These are phyloP conservation scores for Evernia prunastri DNA, from an alignment of 495 filamentous ascomycete species.

Conservation along the genomic window DNA sequence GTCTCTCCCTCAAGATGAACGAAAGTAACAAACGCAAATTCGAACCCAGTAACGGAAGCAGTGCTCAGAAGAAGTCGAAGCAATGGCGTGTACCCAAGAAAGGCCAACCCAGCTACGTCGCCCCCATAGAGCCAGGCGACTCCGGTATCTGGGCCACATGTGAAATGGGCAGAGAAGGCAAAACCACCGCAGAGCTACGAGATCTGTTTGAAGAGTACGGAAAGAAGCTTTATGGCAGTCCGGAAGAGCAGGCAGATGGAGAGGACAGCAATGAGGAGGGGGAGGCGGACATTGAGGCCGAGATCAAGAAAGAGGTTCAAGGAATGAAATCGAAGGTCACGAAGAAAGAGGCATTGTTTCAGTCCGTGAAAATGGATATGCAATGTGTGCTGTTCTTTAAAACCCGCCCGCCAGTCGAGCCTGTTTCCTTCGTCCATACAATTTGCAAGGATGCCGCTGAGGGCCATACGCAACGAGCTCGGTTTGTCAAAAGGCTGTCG, in stretches of 20 bases:
- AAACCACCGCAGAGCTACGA: slow-evolving; percentile 64
- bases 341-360: slow-evolving; percentile 46
- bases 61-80: slow-evolving; percentile 24
- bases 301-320: slow-evolving; percentile 71
- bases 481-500: slow-evolving; percentile 79
- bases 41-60: background rate
- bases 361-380: slow-evolving; percentile 61
- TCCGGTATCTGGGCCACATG: slow-evolving; percentile 87
- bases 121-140: slow-evolving; percentile 63
- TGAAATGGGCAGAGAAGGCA: slow-evolving; percentile 69
- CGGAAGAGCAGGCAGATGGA: background rate
- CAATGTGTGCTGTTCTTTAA: slow-evolving; percentile 66
- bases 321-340: slow-evolving; percentile 49
- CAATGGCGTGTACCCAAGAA: slow-evolving; percentile 26
- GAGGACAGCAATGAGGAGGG: slow-evolving; percentile 31
- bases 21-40: slow-evolving; percentile 16
- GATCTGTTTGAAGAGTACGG: slow-evolving; percentile 62
- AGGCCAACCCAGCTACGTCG: slow-evolving; percentile 5
- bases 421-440: slow-evolving; percentile 66
- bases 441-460: slow-evolving; percentile 62
- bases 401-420: slow-evolving; percentile 63
- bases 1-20: background rate
- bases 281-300: slow-evolving; percentile 70
- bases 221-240: slow-evolving; percentile 37
- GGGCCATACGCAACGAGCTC: slow-evolving; percentile 51